phyloP scores from a whole-genome alignment of 495 filamentous ascomycete species.

The Copromyces sp. region DNA sequence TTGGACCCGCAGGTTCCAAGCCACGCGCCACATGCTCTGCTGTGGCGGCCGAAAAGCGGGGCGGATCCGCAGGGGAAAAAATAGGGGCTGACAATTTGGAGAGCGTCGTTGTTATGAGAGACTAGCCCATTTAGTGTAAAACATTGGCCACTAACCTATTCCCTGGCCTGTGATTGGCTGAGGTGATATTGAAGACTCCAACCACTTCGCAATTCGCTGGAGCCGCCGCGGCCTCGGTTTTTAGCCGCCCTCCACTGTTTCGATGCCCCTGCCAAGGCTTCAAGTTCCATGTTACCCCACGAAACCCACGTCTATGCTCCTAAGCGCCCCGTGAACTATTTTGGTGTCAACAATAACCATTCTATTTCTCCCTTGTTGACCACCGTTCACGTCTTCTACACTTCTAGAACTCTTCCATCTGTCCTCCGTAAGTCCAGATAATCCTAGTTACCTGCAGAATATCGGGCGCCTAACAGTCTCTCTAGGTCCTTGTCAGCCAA shows the following conservation, averaged over 20 bases:
- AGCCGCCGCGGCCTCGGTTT: background rate
- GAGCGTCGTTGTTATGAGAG: too few species aligned
- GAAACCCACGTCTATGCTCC: background rate
- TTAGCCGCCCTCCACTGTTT: background rate
- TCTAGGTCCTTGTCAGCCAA: background rate
- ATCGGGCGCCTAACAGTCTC: background rate
- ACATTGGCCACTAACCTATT: background rate
- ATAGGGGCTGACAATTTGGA: too few species aligned
- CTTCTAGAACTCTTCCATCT: background rate
- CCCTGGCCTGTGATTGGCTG: background rate
- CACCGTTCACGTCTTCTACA: background rate
- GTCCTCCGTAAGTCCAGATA: background rate
- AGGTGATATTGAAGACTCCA: background rate
- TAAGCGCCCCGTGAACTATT: background rate
- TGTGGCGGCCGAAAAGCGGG: too few species aligned
- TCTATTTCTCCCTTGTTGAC: background rate
- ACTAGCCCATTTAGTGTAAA: background rate
- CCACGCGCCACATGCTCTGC: too few species aligned
- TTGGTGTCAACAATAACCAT: background rate
- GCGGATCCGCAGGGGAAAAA: too few species aligned
- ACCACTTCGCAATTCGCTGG: background rate
- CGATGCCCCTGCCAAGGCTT: background rate
- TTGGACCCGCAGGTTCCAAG: too few species aligned
- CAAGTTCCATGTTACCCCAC: background rate
- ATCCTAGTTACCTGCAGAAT: background rate